Evolutionary conservation across 2,329 filamentous ascomycete genomes (phyloP).

Genomic region (Xylaria arbuscula): DNA sequence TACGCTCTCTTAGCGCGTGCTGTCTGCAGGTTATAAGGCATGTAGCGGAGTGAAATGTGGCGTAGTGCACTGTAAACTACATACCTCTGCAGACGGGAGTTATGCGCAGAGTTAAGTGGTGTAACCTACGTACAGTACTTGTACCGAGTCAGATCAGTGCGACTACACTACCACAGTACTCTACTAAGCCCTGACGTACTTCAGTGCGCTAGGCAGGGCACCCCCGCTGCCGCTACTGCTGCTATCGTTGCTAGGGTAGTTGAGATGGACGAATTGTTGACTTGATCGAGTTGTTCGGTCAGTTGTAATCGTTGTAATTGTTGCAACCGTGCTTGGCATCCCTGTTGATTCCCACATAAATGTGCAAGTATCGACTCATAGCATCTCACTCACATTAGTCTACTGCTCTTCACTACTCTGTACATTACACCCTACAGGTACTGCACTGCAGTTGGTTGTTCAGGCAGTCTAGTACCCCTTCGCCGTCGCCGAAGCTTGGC

Average conservation of each 20-base stretch:
- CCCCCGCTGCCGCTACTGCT: neutral
- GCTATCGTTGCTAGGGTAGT: neutral
- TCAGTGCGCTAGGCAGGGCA: conserved; percentile 1
- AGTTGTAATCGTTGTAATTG: conserved; percentile 3
- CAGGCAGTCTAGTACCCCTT: neutral
- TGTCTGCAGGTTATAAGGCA: neutral
- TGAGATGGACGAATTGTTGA: conserved; percentile 4
- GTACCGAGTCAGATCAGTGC: conserved; percentile 5
- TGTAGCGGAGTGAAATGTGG: neutral
- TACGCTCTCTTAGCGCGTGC: neutral
- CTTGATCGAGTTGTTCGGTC: conserved; percentile 6
- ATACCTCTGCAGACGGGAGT: neutral
- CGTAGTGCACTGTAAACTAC: neutral
- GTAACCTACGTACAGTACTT: neutral
- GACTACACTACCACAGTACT: conserved; percentile 10
- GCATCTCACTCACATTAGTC: neutral
- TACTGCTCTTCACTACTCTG: too few species aligned
- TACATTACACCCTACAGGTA: neutral
- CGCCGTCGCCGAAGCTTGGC: conserved; percentile 17
- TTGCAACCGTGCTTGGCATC: neutral
- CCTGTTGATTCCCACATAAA: neutral
- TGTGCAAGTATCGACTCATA: neutral
- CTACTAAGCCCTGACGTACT: neutral
- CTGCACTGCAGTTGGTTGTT: neutral
- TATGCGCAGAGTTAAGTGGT: too few species aligned